Evolutionary conservation across 495 filamentous ascomycete species (phyloP).

Genomic region (Xylaria castorea): DNA sequence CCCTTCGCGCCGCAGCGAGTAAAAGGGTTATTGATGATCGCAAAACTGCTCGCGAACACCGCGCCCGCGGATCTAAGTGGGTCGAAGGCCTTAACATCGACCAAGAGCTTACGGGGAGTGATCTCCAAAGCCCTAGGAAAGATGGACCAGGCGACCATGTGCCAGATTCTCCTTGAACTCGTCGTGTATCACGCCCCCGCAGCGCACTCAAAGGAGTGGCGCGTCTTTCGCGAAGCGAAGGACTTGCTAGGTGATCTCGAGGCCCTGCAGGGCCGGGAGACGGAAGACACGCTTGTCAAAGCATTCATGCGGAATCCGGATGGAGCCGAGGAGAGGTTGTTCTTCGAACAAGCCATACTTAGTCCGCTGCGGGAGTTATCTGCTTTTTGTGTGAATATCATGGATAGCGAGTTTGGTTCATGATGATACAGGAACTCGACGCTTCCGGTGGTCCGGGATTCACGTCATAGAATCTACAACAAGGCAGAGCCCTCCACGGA

Average conservation of each 20-base stretch:
- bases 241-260: slow-evolving; percentile 48
- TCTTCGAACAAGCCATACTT: slow-evolving; percentile 48
- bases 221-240: slow-evolving; percentile 41
- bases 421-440: slow-evolving; percentile 12
- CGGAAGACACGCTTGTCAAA: slow-evolving; percentile 43
- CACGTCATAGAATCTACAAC: not conserved
- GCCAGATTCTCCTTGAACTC: slow-evolving; percentile 47
- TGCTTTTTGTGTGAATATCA: slow-evolving; percentile 42
- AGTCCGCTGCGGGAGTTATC: slow-evolving; percentile 44
- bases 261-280: slow-evolving; percentile 44
- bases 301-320: slow-evolving; percentile 46
- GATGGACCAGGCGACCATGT: slow-evolving; percentile 51
- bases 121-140: slow-evolving; percentile 37
- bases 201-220: slow-evolving; percentile 45
- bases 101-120: slow-evolving; percentile 17
- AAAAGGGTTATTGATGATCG: slow-evolving; percentile 47
- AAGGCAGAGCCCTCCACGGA: not conserved
- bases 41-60: slow-evolving; percentile 46
- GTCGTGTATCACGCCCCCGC: slow-evolving; percentile 40
- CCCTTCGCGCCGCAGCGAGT: slow-evolving; percentile 49
- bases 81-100: not conserved
- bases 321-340: slow-evolving; percentile 37
- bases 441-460: not conserved
- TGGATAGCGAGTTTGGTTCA: slow-evolving; percentile 43
- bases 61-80: slow-evolving; percentile 29